Evolutionary conservation across 208 protist species (phyloP), one percentile per base, ranked within the genome.

Genomic region (Trypanosoma melophagium): DNA sequence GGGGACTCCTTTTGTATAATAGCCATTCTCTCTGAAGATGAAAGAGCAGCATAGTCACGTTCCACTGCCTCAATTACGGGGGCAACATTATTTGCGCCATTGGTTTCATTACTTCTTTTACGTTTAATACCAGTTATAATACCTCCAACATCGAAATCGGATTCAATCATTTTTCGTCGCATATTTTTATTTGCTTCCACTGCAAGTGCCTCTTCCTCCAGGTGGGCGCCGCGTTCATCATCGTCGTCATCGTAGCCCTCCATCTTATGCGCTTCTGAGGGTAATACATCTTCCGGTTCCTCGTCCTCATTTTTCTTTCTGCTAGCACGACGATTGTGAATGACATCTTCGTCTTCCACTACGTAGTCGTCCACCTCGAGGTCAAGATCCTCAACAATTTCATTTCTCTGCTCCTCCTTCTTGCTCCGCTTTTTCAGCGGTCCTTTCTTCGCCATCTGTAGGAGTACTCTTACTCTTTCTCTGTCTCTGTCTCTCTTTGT

Each of bases 1-100:
- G 93, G 92, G 45, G 91, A 94, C 73, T 98, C 94, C 67, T 93
- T 93, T 68, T 87, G 83, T 28, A 98, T 74, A 57, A 96, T 83
- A 28, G 80, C 73, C 65, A 97, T 64, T n/a, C 92, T 83, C 67
- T 98, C 89, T 51, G 83, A 83, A 24, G 80, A 89, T 7, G 92
- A 84, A 31, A 97, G 83, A 22, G 86, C 73, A 8, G 84, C 87
- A 60, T 97, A 93, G 73, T 97, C 82, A 35, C 95, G 83, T 79
- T 97, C 85, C 28, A 98, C 82, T 12, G 81, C 77, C 69, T 97
- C 91, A 68, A 97, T 89, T 35, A 90, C 81, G 10, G 83, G 81
- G 9, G 76, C 69, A 28, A 84, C 79, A 35, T 93, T 79, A 19
- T 89, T 58, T 21, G 44, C 52, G 13, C 59, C 42, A 19, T 52